These are phyloP conservation scores for Akebia trifoliata DNA, from an alignment of 164 flowering plant species.

Conservation along the genomic window DNA sequence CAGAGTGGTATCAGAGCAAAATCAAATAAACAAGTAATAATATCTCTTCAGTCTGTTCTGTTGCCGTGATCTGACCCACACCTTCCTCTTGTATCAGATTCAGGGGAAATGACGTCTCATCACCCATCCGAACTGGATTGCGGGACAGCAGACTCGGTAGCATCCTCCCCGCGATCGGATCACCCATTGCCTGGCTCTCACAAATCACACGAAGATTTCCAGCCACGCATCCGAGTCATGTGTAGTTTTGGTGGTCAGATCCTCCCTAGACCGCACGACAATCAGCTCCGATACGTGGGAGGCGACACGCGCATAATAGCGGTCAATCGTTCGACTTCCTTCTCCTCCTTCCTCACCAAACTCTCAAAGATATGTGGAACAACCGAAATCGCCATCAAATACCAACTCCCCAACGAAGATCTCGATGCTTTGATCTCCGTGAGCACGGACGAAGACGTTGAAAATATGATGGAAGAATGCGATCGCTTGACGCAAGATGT, in stretches of 20 bases:
- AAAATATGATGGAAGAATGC: constrained; percentile 93
- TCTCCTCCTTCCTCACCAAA: constrained; percentile 46
- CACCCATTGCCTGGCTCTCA: not conserved
- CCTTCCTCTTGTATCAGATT: too few relatives aligned
- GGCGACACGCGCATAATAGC: constrained; percentile 93
- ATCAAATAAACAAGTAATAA: too few relatives aligned
- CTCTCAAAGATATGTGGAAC: constrained; percentile 55
- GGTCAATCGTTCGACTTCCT: constrained; percentile 48
- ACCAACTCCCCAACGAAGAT: constrained; percentile 96
- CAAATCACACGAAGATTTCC: constrained; percentile 21
- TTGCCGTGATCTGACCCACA: too few relatives aligned
- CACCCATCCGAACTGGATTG: constrained; percentile 44
- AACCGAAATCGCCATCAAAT: constrained; percentile 52
- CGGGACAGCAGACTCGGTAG: constrained; percentile 33
- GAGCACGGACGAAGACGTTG: constrained; percentile 80
- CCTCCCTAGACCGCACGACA: constrained; percentile 90
- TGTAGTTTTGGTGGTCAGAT: constrained; percentile 95
- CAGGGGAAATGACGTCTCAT: constrained; percentile 28
- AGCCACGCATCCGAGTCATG: constrained; percentile 69
- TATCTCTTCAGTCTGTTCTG: too few relatives aligned
- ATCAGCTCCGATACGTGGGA: constrained; percentile 92
- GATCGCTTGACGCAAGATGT: constrained; percentile 47
- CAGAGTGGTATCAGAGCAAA: too few relatives aligned
- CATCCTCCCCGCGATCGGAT: constrained; percentile 44
- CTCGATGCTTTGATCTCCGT: constrained; percentile 88